Base-by-base conservation (phyloP, 2,329 filamentous ascomycete genomes). In the Ophiostoma sp. region DNA sequence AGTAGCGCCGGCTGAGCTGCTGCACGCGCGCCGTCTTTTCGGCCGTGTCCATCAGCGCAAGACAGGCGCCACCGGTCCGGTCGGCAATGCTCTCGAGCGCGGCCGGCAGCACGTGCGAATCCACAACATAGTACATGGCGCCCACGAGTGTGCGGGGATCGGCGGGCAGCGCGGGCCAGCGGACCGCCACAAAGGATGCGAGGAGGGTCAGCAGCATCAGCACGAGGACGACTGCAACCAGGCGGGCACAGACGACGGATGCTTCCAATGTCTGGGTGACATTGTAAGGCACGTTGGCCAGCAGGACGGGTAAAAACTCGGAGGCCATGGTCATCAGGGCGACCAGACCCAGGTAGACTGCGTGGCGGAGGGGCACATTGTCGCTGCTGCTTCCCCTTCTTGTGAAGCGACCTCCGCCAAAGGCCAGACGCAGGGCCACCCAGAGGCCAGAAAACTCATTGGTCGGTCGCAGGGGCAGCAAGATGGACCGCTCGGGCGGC, bases 301-400 rank as follows among this genome's bases (percentile, higher is more conserved):
- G 81, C 1, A 85, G 79, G 25, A 87, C 79, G 1, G 85, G 86
- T n/a, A 88, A 82, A 66, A 86, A 83, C 68, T 88, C 85, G 28
- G 85, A 82, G 2, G 87, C 79, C 28, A 87, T 81, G 3, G 84
- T 80, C 64, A 84, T 82, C 5, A 83, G 75, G 0, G 84, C 82
- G 11, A 84, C 81, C 15, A 82, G 71, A 31, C 82, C 79, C 0
- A 85, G 80, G 73, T 85, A 85, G 7, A 79, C 69, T 28, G 72
- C 59, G 28, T 50, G 45, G 19, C 61, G 48, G 25, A 57, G 22
- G 45, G 42, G 63, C 31, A 68, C 55, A 6, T 45, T 52, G 50
- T 64, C 68, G 15, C 39, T 25, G 25, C 17, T 28, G 42, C 28
- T 9, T 9, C 55, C 39, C 0, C 7, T 36, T 9, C 15, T 19